Conservation (phyloP, 805 yeast species). For the Torulaspora quercuum region DNA sequence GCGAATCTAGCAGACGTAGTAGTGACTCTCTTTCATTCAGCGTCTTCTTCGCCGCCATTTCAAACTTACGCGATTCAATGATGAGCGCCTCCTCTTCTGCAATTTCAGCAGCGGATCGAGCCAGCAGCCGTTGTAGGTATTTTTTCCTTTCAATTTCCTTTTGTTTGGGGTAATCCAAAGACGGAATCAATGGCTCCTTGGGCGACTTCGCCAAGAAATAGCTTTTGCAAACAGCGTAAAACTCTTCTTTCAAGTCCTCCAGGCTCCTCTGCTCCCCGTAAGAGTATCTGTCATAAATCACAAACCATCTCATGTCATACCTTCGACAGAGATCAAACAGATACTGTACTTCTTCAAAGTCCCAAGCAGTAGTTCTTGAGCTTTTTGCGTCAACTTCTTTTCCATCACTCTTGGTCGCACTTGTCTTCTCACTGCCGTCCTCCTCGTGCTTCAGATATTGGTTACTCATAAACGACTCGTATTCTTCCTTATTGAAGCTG, state of each 20-base stretch:
- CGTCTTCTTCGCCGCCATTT: slow-evolving; percentile 86
- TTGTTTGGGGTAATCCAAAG: slow-evolving; percentile 63
- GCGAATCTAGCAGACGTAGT: slow-evolving; percentile 78
- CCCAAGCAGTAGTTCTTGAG: slow-evolving; percentile 45
- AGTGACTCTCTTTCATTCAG: slow-evolving; percentile 76
- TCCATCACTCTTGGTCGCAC: slow-evolving; percentile 15
- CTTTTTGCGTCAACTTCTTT: slow-evolving; percentile 7
- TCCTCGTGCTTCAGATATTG: slow-evolving; percentile 32
- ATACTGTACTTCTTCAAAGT: slow-evolving; percentile 70
- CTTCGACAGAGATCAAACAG: slow-evolving; percentile 67
- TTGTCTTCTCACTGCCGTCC: slow-evolving; percentile 9
- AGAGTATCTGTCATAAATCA: slow-evolving; percentile 57
- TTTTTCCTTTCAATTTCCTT: slow-evolving; percentile 77
- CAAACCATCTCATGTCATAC: slow-evolving; percentile 55
- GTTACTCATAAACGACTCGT: slow-evolving; percentile 47
- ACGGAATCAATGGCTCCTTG: slow-evolving; percentile 52
- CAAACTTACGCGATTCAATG: slow-evolving; percentile 88
- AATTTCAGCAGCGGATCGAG: slow-evolving; percentile 90
- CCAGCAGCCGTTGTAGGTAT: slow-evolving; percentile 70
- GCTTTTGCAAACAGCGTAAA: slow-evolving; percentile 63
- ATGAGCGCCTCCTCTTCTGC: slow-evolving; percentile 96
- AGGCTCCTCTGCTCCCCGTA: slow-evolving; percentile 43
- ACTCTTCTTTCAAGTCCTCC: slow-evolving; percentile 82
- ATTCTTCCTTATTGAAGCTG: slow-evolving; percentile 59
- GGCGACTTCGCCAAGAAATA: slow-evolving; percentile 46